phyloP scores from a whole-genome alignment of 1,284 basidiomycete species.

The Amylostereum areolatum region DNA sequence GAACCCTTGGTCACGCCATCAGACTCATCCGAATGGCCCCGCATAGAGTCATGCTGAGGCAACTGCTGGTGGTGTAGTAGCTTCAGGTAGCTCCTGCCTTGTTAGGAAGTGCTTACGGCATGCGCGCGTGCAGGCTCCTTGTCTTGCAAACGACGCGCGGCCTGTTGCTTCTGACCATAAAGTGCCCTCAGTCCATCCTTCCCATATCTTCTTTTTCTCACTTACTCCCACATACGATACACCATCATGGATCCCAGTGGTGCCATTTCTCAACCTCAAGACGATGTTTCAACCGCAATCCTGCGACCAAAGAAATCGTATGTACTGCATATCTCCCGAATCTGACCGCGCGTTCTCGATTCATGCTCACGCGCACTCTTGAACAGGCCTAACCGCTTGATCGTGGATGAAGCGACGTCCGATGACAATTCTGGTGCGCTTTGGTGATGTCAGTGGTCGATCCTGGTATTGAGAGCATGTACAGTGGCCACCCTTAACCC shows the following conservation, averaged over 20 bases:
- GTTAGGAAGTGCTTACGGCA: no score
- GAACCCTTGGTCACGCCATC: no score
- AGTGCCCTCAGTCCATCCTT: slow-evolving; percentile 10
- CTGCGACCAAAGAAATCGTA: slow-evolving; percentile 94
- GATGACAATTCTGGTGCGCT: slow-evolving; percentile 87
- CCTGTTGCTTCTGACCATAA: slow-evolving; percentile 19
- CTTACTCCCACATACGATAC: slow-evolving; percentile 15
- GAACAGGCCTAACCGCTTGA: slow-evolving; percentile 84
- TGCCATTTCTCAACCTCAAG: slow-evolving; percentile 65
- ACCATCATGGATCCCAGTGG: slow-evolving; percentile 70
- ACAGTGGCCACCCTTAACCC: slow-evolving; percentile 91
- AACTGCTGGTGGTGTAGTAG: no score
- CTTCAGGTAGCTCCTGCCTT: no score
- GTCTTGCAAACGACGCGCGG: no score
- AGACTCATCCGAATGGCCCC: no score
- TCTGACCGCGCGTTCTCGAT: slow-evolving; percentile 1
- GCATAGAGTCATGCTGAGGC: no score
- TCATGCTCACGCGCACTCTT: slow-evolving; percentile 8
- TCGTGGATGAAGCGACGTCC: slow-evolving; percentile 86
- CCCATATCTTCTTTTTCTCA: background rate
- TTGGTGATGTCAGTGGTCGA: background rate
- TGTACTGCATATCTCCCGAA: slow-evolving; percentile 25
- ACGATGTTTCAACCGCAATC: slow-evolving; percentile 91
- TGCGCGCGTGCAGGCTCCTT: no score
- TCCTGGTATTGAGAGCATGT: slow-evolving; percentile 1